phyloP scores from a whole-genome alignment of 2,329 filamentous ascomycete genomes.

The Pseudogymnoascus destructans region DNA sequence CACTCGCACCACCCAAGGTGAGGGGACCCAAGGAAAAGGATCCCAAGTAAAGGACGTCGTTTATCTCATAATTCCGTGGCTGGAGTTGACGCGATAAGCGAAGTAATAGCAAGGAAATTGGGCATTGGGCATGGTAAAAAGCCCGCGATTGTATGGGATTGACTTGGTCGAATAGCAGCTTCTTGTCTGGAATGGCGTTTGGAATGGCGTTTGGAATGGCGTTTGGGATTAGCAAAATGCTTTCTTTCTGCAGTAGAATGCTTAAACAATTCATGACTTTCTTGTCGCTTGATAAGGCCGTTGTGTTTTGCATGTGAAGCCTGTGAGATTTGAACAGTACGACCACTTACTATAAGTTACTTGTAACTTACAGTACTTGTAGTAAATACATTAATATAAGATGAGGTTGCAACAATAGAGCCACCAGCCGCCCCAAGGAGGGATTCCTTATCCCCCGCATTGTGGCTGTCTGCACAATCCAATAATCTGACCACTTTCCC shows the following conservation, averaged over 20 bases:
- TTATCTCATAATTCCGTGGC: background rate
- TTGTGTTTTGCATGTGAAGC: background rate
- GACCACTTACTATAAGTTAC: background rate
- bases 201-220: background rate
- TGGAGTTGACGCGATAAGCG: background rate
- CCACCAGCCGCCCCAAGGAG: background rate
- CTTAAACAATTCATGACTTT: conserved; percentile 3
- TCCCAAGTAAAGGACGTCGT: background rate
- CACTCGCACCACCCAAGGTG: background rate
- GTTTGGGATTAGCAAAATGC: background rate
- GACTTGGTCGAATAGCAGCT: background rate
- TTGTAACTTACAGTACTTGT: background rate
- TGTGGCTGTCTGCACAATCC: background rate
- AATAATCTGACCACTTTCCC: conserved; percentile 2
- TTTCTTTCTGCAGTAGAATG: conserved; percentile 1
- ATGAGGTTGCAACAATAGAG: background rate
- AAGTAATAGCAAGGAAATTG: background rate
- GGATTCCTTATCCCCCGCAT: background rate
- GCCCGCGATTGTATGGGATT: background rate
- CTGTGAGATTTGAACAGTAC: background rate
- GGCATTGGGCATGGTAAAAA: background rate
- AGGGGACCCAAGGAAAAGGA: background rate
- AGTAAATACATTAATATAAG: background rate
- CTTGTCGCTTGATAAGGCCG: background rate
- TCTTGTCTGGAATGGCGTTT: background rate